Percentiles rank a stretch among this genome's conserved stretches.
Conservation (phyloP, 2,329 filamentous ascomycete genomes). For the Fusarium torulosum region DNA sequence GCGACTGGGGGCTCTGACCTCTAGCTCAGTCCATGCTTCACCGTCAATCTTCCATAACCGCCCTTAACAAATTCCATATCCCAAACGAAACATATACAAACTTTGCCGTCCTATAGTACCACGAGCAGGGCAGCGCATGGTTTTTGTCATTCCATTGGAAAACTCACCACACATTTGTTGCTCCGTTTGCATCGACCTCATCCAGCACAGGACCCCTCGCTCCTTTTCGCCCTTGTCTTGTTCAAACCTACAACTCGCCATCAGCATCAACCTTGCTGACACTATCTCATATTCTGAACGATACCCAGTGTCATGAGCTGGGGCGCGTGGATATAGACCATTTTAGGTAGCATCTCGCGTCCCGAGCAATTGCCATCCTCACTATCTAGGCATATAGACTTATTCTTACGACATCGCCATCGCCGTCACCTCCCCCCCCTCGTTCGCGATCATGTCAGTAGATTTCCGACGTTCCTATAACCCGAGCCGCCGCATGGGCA, state of each 20-base stretch:
- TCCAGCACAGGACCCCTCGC: conserved; percentile 20
- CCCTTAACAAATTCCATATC: conserved; percentile 24
- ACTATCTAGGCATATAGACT: conserved; percentile 19
- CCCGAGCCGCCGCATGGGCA: conserved; percentile 59
- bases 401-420: conserved; percentile 28
- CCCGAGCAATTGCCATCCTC: conserved; percentile 40
- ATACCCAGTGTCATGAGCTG: conserved; percentile 49
- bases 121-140: conserved; percentile 6
- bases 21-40: conserved; percentile 33
- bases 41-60: conserved; percentile 39
- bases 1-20: conserved; percentile 29
- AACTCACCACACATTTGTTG: conserved; percentile 32
- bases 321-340: conserved; percentile 42
- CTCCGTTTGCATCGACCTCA: conserved; percentile 17
- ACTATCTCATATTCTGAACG: conserved; percentile 24
- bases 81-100: conserved; percentile 14
- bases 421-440: conserved; percentile 19
- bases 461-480: conserved; percentile 62
- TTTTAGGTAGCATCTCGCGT: conserved; percentile 50
- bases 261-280: conserved; percentile 34
- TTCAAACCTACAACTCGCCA: conserved; percentile 23
- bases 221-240: conserved; percentile 40
- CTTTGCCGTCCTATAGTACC: conserved; percentile 28
- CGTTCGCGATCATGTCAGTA: conserved; percentile 61
- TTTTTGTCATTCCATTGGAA: conserved; percentile 31